Evolutionary conservation across 257 asterid species (phyloP).

Genomic region (Apocynum venetum): DNA sequence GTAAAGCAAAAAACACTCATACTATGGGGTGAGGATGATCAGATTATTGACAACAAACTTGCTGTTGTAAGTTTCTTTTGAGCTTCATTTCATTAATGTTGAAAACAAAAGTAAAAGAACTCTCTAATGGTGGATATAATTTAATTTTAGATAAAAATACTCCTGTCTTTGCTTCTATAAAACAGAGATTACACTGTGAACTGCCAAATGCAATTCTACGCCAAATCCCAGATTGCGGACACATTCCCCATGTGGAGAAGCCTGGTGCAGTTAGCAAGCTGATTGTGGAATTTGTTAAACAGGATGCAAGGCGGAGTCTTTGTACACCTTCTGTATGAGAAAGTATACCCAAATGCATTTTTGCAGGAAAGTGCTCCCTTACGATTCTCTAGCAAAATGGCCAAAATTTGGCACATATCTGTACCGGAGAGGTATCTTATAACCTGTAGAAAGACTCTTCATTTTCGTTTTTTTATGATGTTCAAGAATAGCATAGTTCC

Average conservation of each 20-base stretch:
- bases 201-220: conserved; percentile 67
- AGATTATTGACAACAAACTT: conserved; percentile 72
- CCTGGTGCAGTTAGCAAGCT: conserved; percentile 67
- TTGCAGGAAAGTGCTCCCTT: not conserved
- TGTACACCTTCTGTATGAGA: not conserved
- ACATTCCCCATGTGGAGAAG: conserved; percentile 89
- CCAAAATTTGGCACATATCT: not conserved
- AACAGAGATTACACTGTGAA: conserved; percentile 79
- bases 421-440: not conserved
- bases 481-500: no score
- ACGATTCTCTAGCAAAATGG: not conserved
- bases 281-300: conserved; percentile 47
- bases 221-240: conserved; percentile 81
- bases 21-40: conserved; percentile 94
- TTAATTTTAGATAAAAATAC: not conserved
- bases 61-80: conserved; percentile 56
- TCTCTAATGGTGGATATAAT: no score
- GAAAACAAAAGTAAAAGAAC: not conserved
- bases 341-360: not conserved
- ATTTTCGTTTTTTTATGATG: not conserved
- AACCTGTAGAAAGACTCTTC: not conserved
- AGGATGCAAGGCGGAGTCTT: conserved; percentile 14
- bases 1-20: conserved; percentile 80
- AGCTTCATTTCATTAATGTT: not conserved
- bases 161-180: not conserved